Evolutionary conservation across 1,139 yeast species (phyloP).

Genomic region (Pichia kudriavzevii): DNA sequence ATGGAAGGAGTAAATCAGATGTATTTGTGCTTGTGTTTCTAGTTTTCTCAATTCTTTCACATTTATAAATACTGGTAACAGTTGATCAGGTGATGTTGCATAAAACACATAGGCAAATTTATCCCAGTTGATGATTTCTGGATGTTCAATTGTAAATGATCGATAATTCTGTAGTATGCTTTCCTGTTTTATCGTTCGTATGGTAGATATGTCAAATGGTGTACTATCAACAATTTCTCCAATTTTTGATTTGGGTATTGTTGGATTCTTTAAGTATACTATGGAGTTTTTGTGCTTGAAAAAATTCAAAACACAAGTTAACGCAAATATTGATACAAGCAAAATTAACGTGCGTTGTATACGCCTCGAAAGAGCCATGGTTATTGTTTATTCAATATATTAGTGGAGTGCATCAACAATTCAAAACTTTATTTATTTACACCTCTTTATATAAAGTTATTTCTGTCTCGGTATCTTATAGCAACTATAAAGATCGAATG

Average conservation of each 20-base stretch:
- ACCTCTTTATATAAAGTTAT: no score
- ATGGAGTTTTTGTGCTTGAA: no score
- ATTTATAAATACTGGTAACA: conserved; percentile 38
- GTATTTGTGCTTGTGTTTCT: conserved; percentile 35
- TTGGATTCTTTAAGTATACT: no score
- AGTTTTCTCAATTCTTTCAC: conserved; percentile 30
- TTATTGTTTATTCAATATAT: no score
- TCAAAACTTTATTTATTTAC: no score
- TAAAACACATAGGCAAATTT: conserved; percentile 39
- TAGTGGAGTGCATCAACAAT: no score
- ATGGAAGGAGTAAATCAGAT: conserved; percentile 27
- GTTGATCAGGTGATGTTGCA: conserved; percentile 36
- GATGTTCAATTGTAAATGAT: conserved; percentile 9
- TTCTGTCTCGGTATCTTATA: no score
- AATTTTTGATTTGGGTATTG: no score
- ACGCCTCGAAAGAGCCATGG: not conserved
- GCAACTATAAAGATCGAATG: no score
- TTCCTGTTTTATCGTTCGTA: no score
- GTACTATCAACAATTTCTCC: no score
- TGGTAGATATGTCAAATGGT: conserved; percentile 17
- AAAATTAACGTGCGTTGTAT: not conserved
- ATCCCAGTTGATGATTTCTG: conserved; percentile 16
- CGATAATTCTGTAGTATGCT: conserved; percentile 16
- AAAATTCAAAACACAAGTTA: no score
- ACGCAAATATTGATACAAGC: not conserved